These are phyloP conservation scores for Sclerotinia borealis DNA, from an alignment of 2,329 filamentous ascomycete species.

Conservation along the genomic window DNA sequence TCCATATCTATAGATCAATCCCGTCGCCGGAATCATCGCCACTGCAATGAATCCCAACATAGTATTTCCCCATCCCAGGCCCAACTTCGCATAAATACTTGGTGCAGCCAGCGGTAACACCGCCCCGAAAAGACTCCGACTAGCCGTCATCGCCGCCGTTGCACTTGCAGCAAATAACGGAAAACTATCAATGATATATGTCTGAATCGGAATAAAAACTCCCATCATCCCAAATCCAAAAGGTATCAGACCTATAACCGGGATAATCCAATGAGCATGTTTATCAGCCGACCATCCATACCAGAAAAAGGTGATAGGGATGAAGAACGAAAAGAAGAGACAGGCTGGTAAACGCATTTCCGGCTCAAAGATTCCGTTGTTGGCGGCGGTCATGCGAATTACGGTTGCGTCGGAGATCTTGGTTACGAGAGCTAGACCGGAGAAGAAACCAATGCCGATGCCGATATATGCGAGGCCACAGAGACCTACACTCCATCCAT, in stretches of 20 bases:
- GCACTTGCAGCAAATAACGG: conserved; percentile 36
- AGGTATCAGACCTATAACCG: conserved; percentile 35
- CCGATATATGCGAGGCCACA: conserved; percentile 39
- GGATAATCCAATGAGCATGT: conserved; percentile 38
- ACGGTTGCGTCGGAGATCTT: conserved; percentile 39
- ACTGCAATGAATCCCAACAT: conserved; percentile 44
- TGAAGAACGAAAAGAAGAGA: conserved; percentile 36
- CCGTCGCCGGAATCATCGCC: conserved; percentile 41
- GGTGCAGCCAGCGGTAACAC: conserved; percentile 46
- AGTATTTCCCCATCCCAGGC: conserved; percentile 42
- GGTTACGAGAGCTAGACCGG: conserved; percentile 37
- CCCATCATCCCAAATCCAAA: conserved; percentile 42
- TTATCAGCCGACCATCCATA: conserved; percentile 41
- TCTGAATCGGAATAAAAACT: conserved; percentile 38
- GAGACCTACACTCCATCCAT: conserved; percentile 37
- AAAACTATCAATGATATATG: conserved; percentile 42
- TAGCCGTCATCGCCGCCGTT: conserved; percentile 35
- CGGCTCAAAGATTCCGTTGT: conserved; percentile 31
- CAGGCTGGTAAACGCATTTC: conserved; percentile 40
- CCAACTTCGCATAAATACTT: conserved; percentile 37
- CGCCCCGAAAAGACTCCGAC: conserved; percentile 41
- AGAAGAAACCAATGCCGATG: conserved; percentile 36
- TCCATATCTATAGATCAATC: conserved; percentile 11
- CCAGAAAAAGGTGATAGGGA: conserved; percentile 44
- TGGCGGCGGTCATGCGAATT: conserved; percentile 38